A percentile compares a stretch with the other conserved stretches of the same genome.
Conservation (phyloP, 2,329 filamentous ascomycete species). For the Zelopaecilomyces penicillatus region DNA sequence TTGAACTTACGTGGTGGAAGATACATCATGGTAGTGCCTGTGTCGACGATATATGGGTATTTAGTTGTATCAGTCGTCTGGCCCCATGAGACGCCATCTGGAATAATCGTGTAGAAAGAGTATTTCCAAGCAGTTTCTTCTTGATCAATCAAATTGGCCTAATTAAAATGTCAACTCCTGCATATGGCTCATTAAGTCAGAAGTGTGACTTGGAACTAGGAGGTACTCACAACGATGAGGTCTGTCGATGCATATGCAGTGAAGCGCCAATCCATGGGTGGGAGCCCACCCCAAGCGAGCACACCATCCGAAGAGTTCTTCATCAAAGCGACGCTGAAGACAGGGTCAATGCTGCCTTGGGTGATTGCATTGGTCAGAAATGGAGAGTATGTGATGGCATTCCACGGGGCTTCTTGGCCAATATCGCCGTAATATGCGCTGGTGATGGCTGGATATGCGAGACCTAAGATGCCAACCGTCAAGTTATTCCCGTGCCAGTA, state of each 20-base stretch:
- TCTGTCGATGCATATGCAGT: slow-evolving; percentile 27
- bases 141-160: slow-evolving; percentile 36
- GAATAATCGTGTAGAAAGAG: slow-evolving; percentile 46
- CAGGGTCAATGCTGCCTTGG: slow-evolving; percentile 35
- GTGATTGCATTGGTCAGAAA: slow-evolving; percentile 40
- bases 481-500: slow-evolving; percentile 45
- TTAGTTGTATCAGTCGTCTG: slow-evolving; percentile 32
- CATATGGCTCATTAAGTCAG: not conserved
- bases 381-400: slow-evolving; percentile 36
- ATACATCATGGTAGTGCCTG: slow-evolving; percentile 43
- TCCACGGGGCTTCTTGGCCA: slow-evolving; percentile 29
- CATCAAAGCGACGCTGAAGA: slow-evolving; percentile 40
- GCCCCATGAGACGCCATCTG: slow-evolving; percentile 39
- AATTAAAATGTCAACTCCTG: not conserved
- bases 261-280: slow-evolving; percentile 26
- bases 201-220: not conserved
- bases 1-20: slow-evolving; percentile 36
- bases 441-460: slow-evolving; percentile 43
- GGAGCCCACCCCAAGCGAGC: slow-evolving; percentile 39
- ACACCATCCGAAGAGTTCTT: slow-evolving; percentile 38
- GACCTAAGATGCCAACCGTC: slow-evolving; percentile 42
- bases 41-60: slow-evolving; percentile 44
- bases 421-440: slow-evolving; percentile 36
- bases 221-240: slow-evolving; percentile 38
- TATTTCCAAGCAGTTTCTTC: slow-evolving; percentile 33